These are phyloP conservation scores for Camelina neglecta DNA, from an alignment of 345 rosid genomes.

Conservation along the genomic window DNA sequence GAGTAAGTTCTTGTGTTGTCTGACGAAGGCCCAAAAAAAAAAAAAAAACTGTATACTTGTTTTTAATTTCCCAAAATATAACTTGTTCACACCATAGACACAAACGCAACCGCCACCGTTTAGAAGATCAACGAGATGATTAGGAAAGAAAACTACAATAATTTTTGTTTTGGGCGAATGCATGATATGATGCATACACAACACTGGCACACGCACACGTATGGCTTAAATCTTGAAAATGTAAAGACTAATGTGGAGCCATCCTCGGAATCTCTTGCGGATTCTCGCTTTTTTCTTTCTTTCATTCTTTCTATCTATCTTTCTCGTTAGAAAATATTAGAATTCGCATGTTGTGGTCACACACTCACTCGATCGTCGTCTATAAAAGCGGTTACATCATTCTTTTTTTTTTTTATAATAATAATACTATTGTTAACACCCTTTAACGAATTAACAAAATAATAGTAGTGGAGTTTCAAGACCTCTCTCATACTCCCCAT, in stretches of 20 bases:
- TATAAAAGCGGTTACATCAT: slow-evolving; percentile 19
- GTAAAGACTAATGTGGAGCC: slow-evolving; percentile 38
- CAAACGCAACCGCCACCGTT: background rate
- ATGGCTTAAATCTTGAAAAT: slow-evolving; percentile 7
- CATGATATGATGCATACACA: background rate
- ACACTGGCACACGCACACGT: slow-evolving; percentile 19
- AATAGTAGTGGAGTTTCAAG: slow-evolving; percentile 3
- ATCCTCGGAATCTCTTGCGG: slow-evolving; percentile 33
- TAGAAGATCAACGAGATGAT: background rate
- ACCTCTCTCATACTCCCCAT: slow-evolving; percentile 15
- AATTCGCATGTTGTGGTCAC: slow-evolving; percentile 16
- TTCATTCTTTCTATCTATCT: background rate
- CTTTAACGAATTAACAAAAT: slow-evolving; percentile 2
- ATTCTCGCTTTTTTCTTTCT: slow-evolving; percentile 8
- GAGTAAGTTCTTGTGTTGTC: no score
- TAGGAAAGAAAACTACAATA: background rate
- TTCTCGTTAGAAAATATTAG: background rate
- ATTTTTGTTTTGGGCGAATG: background rate
- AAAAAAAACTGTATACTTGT: no score
- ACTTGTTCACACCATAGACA: no score
- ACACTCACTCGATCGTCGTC: background rate
- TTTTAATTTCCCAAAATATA: no score
- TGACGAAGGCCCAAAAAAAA: no score
- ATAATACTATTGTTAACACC: background rate
- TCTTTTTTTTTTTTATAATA: background rate